These are phyloP conservation scores for Globisporangium spiculum DNA, from an alignment of 352 stramenopile species.

Conservation along the genomic window DNA sequence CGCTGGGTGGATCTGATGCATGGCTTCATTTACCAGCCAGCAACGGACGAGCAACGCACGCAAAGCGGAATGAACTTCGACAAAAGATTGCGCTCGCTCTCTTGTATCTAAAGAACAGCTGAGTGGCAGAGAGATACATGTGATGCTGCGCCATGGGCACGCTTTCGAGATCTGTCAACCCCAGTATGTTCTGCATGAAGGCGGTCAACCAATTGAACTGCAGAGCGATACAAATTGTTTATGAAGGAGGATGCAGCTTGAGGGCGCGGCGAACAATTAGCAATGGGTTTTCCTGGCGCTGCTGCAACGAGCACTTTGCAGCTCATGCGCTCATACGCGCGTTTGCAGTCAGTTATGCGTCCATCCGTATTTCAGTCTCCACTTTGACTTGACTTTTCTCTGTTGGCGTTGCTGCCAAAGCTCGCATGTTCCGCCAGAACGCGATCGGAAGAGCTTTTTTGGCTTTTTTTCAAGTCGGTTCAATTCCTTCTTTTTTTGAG, in stretches of 20 bases:
- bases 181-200: too few relatives aligned
- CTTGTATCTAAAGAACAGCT: not conserved
- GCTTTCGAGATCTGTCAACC: not conserved
- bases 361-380: not conserved
- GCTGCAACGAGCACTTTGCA: not conserved
- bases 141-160: not conserved
- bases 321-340: not conserved
- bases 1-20: conserved; percentile 1
- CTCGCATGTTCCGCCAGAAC: not conserved
- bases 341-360: not conserved
- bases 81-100: not conserved
- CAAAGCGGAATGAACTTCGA: not conserved
- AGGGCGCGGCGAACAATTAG: not conserved
- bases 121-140: not conserved
- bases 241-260: not conserved
- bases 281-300: not conserved
- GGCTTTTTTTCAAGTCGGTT: conserved; percentile 9
- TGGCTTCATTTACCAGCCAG: not conserved
- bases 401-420: not conserved
- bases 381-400: too few relatives aligned
- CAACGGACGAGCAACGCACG: not conserved
- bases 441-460: not conserved
- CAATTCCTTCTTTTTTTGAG: conserved; percentile 8
- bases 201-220: too few relatives aligned
- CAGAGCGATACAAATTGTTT: not conserved